Base-by-base conservation (phyloP, 352 stramenopile species). In the Pythium dissimile region DNA sequence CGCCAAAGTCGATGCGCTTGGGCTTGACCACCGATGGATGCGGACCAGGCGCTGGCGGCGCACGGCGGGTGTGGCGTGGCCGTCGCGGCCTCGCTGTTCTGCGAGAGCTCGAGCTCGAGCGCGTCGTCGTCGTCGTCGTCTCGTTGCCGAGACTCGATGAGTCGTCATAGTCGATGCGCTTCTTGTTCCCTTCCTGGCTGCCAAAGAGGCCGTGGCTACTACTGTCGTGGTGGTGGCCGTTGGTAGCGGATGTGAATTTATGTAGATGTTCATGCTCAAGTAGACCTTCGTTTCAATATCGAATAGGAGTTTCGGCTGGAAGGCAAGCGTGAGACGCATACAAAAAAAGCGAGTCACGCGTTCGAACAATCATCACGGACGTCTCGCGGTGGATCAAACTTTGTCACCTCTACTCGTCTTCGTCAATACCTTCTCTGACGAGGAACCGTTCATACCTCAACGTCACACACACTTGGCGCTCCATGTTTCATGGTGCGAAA, bases 1-100 rank as follows among this genome's bases (percentile, higher is more conserved):
- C 62, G 21, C 61, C 72, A 53, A 92, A 94, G 59, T 90, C 83
- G 50, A 91, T 91, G 45, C 77, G 82, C 70, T 90, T 92, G 41
- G 79, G 80, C 56, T 70, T 69, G 11, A 71, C 66, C 34, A 63
- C 32, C 18, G 49, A 27, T 54, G 32, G 28, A 43, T 11, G 30
- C 16, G 37, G 46, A 16, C 11, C 8, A 20, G 21, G 30, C 18
- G 30, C 7, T 23, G 34, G 3, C n/a, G 26, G 24, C 32, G 32
- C 41, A 15, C 18, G 31, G 30, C 32, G 48, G 48, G 34, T 44
- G 34, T 10, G 51, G 51, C 51, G 51, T 59, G 16, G 16, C 20
- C 26, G n/a, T 15, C 23, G 23, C 13, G 20, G 54, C 43, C 18
- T 85, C 75, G 50, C 74, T 80, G 41, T 35, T 72, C 55, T 84